Evolutionary conservation across 768 basidiomycete genomes (phyloP).

Genomic region (Lentinus tigrinus): DNA sequence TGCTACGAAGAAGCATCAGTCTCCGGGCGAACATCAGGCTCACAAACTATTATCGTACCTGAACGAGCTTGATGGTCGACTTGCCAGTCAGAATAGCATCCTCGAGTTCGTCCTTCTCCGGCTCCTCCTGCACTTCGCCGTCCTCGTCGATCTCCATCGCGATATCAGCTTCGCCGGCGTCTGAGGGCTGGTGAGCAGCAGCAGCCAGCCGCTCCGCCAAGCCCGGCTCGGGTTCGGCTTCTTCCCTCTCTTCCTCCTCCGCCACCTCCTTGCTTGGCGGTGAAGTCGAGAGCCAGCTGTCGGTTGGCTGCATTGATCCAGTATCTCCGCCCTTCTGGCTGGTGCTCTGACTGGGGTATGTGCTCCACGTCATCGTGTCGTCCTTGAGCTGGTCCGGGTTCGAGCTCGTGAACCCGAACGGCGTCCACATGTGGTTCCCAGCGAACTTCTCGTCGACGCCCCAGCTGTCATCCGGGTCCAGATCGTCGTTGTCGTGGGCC

Average conservation of each 20-base stretch:
- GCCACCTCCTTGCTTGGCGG: conserved; percentile 11
- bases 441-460: conserved; percentile 66
- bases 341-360: conserved; percentile 49
- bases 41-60: conserved; percentile 5
- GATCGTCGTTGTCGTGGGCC: conserved; percentile 34
- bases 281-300: conserved; percentile 12
- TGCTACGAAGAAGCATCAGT: no score
- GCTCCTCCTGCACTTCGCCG: conserved; percentile 34
- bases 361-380: conserved; percentile 78
- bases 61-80: conserved; percentile 36
- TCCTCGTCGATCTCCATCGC: conserved; percentile 36
- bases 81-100: conserved; percentile 41
- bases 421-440: conserved; percentile 56
- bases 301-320: conserved; percentile 6
- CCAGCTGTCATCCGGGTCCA: conserved; percentile 73
- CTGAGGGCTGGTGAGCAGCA: conserved; percentile 5
- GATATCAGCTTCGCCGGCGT: conserved; percentile 28
- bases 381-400: conserved; percentile 39
- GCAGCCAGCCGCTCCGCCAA: conserved; percentile 10
- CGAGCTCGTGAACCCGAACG: conserved; percentile 44
- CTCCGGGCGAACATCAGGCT: no score
- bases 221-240: conserved; percentile 17
- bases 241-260: conserved; percentile 28
- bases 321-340: conserved; percentile 28
- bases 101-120: conserved; percentile 33